Evolutionary conservation across 169 alveolate genomes (phyloP).

Genomic region (Plasmodium falciparum): DNA sequence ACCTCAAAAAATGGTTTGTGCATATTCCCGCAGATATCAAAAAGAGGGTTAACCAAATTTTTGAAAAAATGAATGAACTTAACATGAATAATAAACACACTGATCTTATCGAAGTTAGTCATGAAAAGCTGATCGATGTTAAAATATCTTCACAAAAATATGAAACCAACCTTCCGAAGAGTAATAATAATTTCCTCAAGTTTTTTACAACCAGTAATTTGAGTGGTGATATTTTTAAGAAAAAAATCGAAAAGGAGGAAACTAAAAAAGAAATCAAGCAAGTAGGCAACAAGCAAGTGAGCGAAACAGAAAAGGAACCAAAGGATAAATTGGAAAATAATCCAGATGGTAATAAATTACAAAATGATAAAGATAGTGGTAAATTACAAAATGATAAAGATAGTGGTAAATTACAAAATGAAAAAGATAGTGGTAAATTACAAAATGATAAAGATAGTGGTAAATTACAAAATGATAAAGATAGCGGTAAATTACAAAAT

Average conservation of each 20-base stretch:
- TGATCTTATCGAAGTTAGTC: constrained; percentile 51
- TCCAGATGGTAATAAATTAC: no score
- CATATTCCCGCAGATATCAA: constrained; percentile 39
- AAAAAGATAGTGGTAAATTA: no score
- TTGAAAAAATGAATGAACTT: constrained; percentile 65
- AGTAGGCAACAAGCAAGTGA: no score
- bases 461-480: no score
- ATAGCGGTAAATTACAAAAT: no score
- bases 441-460: no score
- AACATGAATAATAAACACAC: constrained; percentile 37
- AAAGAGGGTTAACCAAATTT: constrained; percentile 53
- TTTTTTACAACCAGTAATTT: neutral
- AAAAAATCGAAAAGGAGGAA: neutral
- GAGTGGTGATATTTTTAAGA: neutral
- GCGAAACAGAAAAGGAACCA: no score
- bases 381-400: no score
- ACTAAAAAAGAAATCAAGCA: neutral
- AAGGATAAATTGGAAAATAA: no score
- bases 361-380: no score
- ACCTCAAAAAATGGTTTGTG: constrained; percentile 55
- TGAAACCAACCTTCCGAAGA: neutral
- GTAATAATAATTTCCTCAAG: neutral
- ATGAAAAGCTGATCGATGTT: constrained; percentile 32
- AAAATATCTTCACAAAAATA: constrained; percentile 22
- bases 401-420: no score